A percentile compares a stretch with the other conserved stretches of the same genome.
Conservation (phyloP, 345 rosid genomes). For the Laguncularia racemosa region DNA sequence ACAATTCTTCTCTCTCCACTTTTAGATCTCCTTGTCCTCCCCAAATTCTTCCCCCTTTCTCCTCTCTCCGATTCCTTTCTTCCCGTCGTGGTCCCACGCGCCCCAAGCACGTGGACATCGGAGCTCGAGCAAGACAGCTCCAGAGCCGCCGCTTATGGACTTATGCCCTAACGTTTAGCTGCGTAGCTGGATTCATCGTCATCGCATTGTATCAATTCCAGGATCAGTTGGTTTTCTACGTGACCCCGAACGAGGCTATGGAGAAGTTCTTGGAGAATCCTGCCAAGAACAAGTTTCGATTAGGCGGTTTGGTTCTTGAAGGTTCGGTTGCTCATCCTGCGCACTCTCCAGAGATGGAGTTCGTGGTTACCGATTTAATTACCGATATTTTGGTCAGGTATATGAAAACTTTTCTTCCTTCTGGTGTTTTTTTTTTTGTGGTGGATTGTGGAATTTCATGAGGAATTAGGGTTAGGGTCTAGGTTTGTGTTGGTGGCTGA, state of each 20-base stretch:
- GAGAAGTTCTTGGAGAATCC: slow-evolving; percentile 50
- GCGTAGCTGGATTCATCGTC: slow-evolving; percentile 80
- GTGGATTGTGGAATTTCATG: too few species aligned
- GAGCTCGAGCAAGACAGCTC: slow-evolving; percentile 79
- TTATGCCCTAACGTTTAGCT: slow-evolving; percentile 80
- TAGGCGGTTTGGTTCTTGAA: slow-evolving; percentile 91
- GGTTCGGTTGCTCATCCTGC: slow-evolving; percentile 80
- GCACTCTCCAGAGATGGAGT: slow-evolving; percentile 71
- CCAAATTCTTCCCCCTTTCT: slow-evolving; percentile 12
- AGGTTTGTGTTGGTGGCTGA: too few species aligned
- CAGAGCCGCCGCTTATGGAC: slow-evolving; percentile 91
- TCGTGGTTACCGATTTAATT: slow-evolving; percentile 77
- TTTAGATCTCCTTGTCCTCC: slow-evolving; percentile 16
- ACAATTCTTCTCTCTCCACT: slow-evolving; percentile 9
- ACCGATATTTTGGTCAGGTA: slow-evolving; percentile 80
- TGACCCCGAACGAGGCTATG: slow-evolving; percentile 79
- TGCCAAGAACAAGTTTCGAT: slow-evolving; percentile 54
- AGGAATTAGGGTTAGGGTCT: too few species aligned
- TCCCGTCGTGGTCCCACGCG: slow-evolving; percentile 53
- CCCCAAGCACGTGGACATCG: slow-evolving; percentile 62
- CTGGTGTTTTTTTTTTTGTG: too few species aligned
- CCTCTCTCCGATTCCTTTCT: slow-evolving; percentile 51
- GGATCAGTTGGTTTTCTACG: slow-evolving; percentile 82
- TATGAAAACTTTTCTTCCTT: too few species aligned
- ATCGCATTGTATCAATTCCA: slow-evolving; percentile 80